phyloP scores from a whole-genome alignment of 805 yeast genomes.

The Alloascoidea hylecoeti region DNA sequence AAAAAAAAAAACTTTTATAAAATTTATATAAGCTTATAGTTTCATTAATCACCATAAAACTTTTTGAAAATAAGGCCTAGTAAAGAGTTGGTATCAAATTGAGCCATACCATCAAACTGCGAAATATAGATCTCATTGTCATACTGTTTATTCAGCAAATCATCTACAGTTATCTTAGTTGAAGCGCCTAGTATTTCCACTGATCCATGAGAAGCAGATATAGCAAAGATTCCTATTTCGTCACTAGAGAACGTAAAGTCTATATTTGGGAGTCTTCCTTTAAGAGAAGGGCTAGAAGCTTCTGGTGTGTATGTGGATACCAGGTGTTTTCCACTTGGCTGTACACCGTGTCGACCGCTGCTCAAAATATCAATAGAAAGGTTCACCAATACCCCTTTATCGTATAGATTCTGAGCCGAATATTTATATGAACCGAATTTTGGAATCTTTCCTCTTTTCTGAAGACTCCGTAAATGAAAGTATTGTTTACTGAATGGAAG shows the following conservation, averaged over 20 bases:
- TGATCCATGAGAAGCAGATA: slow-evolving; percentile 62
- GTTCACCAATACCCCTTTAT: slow-evolving; percentile 51
- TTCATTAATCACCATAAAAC: slow-evolving; percentile 41
- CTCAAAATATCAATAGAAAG: slow-evolving; percentile 35
- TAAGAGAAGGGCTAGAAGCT: too few species aligned
- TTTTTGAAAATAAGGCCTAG: slow-evolving; percentile 59
- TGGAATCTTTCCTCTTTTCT: slow-evolving; percentile 51
- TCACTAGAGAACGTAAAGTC: slow-evolving; percentile 68
- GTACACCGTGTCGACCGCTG: too few species aligned
- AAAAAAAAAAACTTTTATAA: not conserved
- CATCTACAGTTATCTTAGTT: slow-evolving; percentile 50
- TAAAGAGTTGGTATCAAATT: slow-evolving; percentile 54
- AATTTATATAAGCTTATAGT: not conserved
- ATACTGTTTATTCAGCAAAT: slow-evolving; percentile 59
- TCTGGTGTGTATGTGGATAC: too few species aligned
- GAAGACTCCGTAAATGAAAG: slow-evolving; percentile 59
- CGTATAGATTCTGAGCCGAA: slow-evolving; percentile 60
- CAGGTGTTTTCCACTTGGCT: too few species aligned
- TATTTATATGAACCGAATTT: slow-evolving; percentile 69
- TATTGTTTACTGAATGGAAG: slow-evolving; percentile 58
- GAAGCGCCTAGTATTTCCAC: slow-evolving; percentile 38
- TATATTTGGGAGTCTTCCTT: too few species aligned
- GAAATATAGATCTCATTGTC: slow-evolving; percentile 40
- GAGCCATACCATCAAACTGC: slow-evolving; percentile 54
- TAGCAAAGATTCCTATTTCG: slow-evolving; percentile 51